Percentiles rank a stretch among this genome's conserved stretches.
Conservation (phyloP, 768 basidiomycete genomes). For the Boletales sp. region DNA sequence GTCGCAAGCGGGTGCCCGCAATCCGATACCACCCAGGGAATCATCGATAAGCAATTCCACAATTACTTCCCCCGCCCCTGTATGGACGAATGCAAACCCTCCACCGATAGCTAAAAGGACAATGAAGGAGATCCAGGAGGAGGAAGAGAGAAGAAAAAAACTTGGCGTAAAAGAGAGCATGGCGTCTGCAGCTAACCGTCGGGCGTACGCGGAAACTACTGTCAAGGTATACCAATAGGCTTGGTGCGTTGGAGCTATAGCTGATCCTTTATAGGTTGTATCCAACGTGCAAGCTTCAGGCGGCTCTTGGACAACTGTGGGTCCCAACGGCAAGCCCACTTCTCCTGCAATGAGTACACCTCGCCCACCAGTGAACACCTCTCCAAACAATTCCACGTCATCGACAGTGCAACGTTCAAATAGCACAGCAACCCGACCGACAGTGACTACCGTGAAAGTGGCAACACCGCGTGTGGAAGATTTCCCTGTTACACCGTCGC, state of each 20-base stretch:
- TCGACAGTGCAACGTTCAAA: slow-evolving; percentile 36
- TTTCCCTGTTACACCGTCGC: slow-evolving; percentile 62
- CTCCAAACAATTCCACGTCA: slow-evolving; percentile 25
- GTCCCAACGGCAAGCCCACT: slow-evolving; percentile 63
- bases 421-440: slow-evolving; percentile 36
- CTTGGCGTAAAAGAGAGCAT: slow-evolving; percentile 55
- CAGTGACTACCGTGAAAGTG: slow-evolving; percentile 30
- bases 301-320: slow-evolving; percentile 85
- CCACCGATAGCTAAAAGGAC: slow-evolving; percentile 71
- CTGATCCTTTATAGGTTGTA: slow-evolving; percentile 30
- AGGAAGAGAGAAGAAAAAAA: slow-evolving; percentile 88
- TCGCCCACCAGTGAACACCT: slow-evolving; percentile 33
- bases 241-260: background rate
- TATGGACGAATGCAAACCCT: slow-evolving; percentile 71
- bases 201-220: slow-evolving; percentile 78
- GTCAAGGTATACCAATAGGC: slow-evolving; percentile 51
- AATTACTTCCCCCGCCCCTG: slow-evolving; percentile 41
- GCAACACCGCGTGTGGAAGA: slow-evolving; percentile 53
- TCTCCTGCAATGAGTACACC: slow-evolving; percentile 27
- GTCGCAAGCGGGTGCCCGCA: slow-evolving; percentile 67
- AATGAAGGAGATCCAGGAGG: slow-evolving; percentile 98
- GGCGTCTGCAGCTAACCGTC: slow-evolving; percentile 53
- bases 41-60: slow-evolving; percentile 17
- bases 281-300: slow-evolving; percentile 34
- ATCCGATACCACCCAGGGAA: slow-evolving; percentile 42